Evolutionary conservation across 1,284 basidiomycete genomes (phyloP).

Genomic region (Apiotrichum brassicae): DNA sequence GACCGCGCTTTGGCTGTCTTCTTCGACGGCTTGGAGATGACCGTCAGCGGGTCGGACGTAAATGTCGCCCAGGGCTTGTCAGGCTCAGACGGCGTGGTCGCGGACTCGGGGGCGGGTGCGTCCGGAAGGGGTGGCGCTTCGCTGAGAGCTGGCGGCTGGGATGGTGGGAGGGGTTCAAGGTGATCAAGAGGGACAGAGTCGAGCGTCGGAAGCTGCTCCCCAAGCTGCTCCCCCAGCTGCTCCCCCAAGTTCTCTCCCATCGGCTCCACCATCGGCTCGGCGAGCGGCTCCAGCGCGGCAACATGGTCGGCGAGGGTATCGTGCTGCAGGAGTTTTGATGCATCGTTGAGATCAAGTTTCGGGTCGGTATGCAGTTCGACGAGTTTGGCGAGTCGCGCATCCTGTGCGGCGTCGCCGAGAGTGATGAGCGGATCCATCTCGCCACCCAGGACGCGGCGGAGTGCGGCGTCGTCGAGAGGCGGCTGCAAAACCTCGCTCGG

Average conservation of each 20-base stretch:
- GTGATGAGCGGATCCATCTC: slow-evolving; percentile 3
- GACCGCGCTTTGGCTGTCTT: slow-evolving; percentile 94
- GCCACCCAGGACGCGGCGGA: slow-evolving; percentile 3
- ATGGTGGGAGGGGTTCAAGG: neutral
- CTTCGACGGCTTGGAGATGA: slow-evolving; percentile 95
- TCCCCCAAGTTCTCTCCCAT: too few relatives aligned
- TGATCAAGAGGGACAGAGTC: neutral
- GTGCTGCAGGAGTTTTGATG: neutral
- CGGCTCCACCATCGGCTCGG: neutral
- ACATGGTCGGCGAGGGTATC: neutral
- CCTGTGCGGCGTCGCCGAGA: neutral
- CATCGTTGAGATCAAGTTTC: neutral
- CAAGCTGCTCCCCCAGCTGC: neutral
- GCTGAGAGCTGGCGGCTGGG: neutral
- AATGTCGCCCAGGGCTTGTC: slow-evolving; percentile 71
- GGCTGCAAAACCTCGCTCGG: neutral
- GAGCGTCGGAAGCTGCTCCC: neutral
- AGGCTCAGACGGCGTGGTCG: neutral
- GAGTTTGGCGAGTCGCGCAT: neutral
- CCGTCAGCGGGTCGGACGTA: slow-evolving; percentile 81
- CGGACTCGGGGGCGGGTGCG: neutral
- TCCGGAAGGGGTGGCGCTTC: neutral
- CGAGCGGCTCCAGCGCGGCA: neutral
- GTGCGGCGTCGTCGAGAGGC: slow-evolving; percentile 8
- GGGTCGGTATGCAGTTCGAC: neutral